A percentile compares a stretch with the other conserved stretches of the same genome.
Evolutionary conservation across 331 rosid genomes (phyloP).

Genomic region (Malus hybrid): DNA sequence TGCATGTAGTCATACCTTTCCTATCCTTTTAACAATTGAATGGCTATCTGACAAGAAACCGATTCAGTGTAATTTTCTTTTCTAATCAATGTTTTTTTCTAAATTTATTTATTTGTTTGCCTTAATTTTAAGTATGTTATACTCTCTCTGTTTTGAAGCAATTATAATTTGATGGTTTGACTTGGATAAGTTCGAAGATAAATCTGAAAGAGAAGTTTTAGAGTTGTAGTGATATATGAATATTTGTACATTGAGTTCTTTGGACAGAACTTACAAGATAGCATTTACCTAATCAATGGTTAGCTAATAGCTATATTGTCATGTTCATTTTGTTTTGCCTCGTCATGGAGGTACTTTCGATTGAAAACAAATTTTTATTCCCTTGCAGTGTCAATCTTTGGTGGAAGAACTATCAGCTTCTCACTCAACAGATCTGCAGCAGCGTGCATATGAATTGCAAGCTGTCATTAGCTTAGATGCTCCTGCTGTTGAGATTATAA

Average conservation of each 20-base stretch:
- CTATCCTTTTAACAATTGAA: neutral
- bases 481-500: constrained; percentile 41
- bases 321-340: neutral
- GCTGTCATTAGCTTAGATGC: constrained; percentile 51
- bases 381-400: constrained; percentile 67
- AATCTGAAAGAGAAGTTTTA: neutral
- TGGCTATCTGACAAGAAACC: neutral
- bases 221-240: neutral
- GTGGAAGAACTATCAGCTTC: constrained; percentile 81
- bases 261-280: neutral
- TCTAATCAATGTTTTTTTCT: neutral
- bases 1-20: neutral
- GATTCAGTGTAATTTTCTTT: neutral
- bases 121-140: neutral
- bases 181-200: neutral
- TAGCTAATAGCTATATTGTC: neutral
- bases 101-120: too few species aligned
- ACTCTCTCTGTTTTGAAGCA: neutral
- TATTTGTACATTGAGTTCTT: neutral
- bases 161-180: neutral
- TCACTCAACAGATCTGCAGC: constrained; percentile 88
- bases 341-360: neutral
- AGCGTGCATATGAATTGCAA: constrained; percentile 91
- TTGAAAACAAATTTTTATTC: constrained; percentile 13
- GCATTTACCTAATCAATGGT: neutral